These are phyloP conservation scores for Adenanthera pavonina DNA, from an alignment of 306 rosid species.

Conservation along the genomic window DNA sequence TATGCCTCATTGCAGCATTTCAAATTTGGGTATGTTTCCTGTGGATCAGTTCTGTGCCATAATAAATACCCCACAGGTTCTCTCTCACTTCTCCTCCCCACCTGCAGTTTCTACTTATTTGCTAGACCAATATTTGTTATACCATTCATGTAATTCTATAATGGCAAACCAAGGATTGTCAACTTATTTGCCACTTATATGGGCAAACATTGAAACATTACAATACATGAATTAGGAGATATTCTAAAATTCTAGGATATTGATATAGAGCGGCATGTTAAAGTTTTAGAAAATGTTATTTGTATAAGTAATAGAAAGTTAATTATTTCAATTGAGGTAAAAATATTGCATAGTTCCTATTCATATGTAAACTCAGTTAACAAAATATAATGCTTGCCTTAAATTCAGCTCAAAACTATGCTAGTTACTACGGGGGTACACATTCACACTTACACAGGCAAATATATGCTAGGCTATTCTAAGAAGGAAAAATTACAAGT, in stretches of 20 bases:
- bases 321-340: background rate
- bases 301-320: background rate
- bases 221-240: background rate
- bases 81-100: constrained; percentile 37
- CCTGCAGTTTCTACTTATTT: background rate
- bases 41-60: constrained; percentile 95
- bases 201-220: background rate
- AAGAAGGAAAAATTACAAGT: no score
- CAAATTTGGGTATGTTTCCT: constrained; percentile 99
- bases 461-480: no score
- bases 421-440: background rate
- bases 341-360: background rate
- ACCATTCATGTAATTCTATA: background rate
- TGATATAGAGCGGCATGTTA: background rate
- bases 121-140: background rate
- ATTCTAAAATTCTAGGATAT: background rate
- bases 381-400: background rate
- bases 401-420: background rate
- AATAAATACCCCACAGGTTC: constrained; percentile 97
- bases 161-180: constrained; percentile 23
- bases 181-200: background rate
- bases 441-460: no score
- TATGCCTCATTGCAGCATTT: constrained; percentile 75
- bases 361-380: background rate
- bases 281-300: background rate